phyloP scores from a whole-genome alignment of 495 filamentous ascomycete species.

The Mytilinidion resinicola region DNA sequence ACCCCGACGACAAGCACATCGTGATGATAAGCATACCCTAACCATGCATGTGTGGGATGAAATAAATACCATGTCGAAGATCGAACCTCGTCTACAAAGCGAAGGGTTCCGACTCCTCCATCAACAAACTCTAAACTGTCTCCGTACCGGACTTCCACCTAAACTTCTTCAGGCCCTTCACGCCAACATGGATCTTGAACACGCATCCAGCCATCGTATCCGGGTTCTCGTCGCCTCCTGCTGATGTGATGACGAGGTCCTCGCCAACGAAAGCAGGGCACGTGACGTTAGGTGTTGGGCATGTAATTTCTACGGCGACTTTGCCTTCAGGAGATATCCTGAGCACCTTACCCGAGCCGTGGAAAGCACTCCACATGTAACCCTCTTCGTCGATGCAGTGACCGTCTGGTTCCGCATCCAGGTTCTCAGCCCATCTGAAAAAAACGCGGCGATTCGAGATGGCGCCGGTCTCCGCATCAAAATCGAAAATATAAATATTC shows the following conservation, averaged over 20 bases:
- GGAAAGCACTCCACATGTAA: constrained; percentile 37
- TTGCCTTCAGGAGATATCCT: constrained; percentile 33
- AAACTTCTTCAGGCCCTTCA: constrained; percentile 29
- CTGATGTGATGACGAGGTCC: constrained; percentile 37
- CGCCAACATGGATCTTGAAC: constrained; percentile 38
- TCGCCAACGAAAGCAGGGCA: constrained; percentile 36
- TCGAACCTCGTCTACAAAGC: too few species aligned
- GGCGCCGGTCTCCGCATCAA: constrained; percentile 53
- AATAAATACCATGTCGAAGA: too few species aligned
- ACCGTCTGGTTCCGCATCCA: constrained; percentile 41
- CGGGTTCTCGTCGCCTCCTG: constrained; percentile 30
- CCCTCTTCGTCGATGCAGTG: constrained; percentile 39
- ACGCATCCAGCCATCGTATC: constrained; percentile 31
- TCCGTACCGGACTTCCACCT: constrained; percentile 14
- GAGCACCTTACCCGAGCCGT: constrained; percentile 34
- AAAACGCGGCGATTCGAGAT: constrained; percentile 64
- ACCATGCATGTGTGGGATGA: too few species aligned
- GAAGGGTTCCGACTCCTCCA: background rate
- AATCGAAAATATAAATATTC: constrained; percentile 71
- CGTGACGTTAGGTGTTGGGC: constrained; percentile 35
- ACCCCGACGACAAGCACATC: too few species aligned
- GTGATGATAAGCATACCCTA: too few species aligned
- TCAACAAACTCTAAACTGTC: constrained; percentile 1
- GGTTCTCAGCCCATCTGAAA: constrained; percentile 42
- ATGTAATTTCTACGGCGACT: constrained; percentile 34